phyloP scores from a whole-genome alignment of 768 basidiomycete species.

The Rhodocollybia butyracea region DNA sequence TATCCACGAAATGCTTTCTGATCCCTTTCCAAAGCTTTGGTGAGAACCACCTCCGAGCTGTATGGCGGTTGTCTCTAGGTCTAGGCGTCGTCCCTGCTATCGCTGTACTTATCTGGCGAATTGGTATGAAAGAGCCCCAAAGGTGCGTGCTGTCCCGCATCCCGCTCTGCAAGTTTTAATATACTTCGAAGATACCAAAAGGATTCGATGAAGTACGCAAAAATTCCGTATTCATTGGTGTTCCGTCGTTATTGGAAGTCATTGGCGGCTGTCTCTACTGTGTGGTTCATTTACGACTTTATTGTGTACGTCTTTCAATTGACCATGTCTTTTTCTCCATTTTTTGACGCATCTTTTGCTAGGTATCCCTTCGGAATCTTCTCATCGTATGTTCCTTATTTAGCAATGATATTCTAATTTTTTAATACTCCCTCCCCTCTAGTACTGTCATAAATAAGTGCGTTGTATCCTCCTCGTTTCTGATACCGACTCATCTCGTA shows the following conservation, averaged over 20 bases:
- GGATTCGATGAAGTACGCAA: constrained; percentile 73
- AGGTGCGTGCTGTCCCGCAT: no score
- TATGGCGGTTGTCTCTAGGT: constrained; percentile 86
- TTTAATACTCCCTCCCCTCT: no score
- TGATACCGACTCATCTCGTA: constrained; percentile 32
- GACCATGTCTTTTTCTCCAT: constrained; percentile 20
- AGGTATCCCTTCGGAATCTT: constrained; percentile 88
- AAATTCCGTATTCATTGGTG: constrained; percentile 71
- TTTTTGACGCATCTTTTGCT: no score
- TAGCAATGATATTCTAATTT: no score
- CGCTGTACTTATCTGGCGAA: constrained; percentile 80
- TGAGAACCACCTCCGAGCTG: constrained; percentile 53
- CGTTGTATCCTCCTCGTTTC: constrained; percentile 9
- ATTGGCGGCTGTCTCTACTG: constrained; percentile 67
- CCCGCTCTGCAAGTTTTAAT: no score
- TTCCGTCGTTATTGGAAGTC: constrained; percentile 76
- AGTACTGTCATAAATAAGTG: no score
- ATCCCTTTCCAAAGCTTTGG: no score
- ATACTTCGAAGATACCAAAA: constrained; percentile 61
- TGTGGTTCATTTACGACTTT: constrained; percentile 87
- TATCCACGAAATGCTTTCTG: no score
- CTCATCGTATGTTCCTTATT: constrained; percentile 70
- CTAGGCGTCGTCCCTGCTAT: constrained; percentile 80
- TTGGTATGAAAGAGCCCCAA: constrained; percentile 86
- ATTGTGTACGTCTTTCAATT: constrained; percentile 54